Percentiles rank a stretch among this genome's conserved stretches.
phyloP scores from a whole-genome alignment of 495 filamentous ascomycete genomes.

The Annulohypoxylon stygium region DNA sequence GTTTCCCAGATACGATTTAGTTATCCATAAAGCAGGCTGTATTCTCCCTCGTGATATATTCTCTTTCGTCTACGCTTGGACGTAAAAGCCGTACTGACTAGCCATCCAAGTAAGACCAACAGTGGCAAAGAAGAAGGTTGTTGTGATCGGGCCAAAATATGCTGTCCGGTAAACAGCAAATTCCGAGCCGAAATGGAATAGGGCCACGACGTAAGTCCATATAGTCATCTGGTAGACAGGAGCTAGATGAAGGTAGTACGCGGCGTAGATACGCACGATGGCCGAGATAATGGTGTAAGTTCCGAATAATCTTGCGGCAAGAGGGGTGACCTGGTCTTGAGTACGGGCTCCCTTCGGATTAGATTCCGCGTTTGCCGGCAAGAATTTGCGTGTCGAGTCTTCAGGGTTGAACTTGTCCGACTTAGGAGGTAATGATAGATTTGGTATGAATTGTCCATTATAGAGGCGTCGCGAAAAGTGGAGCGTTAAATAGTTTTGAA shows the following conservation, averaged over 20 bases:
- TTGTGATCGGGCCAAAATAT: slow-evolving; percentile 74
- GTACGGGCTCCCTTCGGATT: slow-evolving; percentile 63
- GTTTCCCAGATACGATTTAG: not conserved
- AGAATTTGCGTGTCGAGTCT: slow-evolving; percentile 58
- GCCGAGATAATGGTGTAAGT: slow-evolving; percentile 87
- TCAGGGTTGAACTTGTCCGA: slow-evolving; percentile 57
- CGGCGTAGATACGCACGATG: slow-evolving; percentile 84
- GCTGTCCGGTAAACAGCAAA: slow-evolving; percentile 81
- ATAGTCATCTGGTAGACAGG: slow-evolving; percentile 81
- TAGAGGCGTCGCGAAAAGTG: slow-evolving; percentile 84
- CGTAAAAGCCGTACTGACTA: slow-evolving; percentile 75
- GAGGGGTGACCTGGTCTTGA: slow-evolving; percentile 71
- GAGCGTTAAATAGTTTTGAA: slow-evolving; percentile 83
- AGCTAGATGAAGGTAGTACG: slow-evolving; percentile 81
- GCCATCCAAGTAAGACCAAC: slow-evolving; percentile 85
- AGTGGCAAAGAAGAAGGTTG: slow-evolving; percentile 79
- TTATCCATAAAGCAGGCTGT: not conserved
- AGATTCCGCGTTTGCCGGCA: slow-evolving; percentile 55
- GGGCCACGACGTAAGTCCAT: slow-evolving; percentile 84
- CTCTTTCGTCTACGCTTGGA: slow-evolving; percentile 50
- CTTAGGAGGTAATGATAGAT: slow-evolving; percentile 52
- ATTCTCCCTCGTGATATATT: not conserved
- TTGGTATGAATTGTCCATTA: slow-evolving; percentile 64
- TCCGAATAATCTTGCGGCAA: slow-evolving; percentile 87
- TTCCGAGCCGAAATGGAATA: slow-evolving; percentile 84